Evolutionary conservation across 805 yeast genomes (phyloP).

Genomic region (Candida andamanensis): DNA sequence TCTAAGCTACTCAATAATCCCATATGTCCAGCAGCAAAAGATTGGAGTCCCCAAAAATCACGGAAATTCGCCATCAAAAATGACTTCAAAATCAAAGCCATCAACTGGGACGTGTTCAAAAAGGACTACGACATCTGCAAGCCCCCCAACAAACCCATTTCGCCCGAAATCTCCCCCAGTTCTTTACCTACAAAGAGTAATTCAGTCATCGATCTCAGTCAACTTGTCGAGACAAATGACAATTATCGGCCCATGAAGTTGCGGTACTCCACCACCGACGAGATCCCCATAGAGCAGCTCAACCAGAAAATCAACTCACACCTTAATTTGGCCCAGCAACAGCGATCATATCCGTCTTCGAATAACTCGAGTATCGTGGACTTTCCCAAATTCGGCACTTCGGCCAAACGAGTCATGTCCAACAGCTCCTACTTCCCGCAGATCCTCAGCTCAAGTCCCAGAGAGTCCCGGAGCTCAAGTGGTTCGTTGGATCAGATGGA

Average conservation of each 20-base stretch:
- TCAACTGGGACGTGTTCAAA: slow-evolving; percentile 35
- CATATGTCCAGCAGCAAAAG: slow-evolving; percentile 35
- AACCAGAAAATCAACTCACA: slow-evolving; percentile 40
- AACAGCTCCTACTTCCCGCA: slow-evolving; percentile 23
- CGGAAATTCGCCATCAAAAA: slow-evolving; percentile 24
- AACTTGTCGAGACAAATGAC: slow-evolving; percentile 28
- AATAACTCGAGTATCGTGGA: slow-evolving; percentile 12
- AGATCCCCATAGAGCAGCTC: slow-evolving; percentile 33
- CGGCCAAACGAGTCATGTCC: slow-evolving; percentile 7
- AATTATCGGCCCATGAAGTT: slow-evolving; percentile 36
- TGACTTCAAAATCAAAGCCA: slow-evolving; percentile 31
- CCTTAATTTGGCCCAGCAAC: slow-evolving; percentile 20
- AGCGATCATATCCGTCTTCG: slow-evolving; percentile 13
- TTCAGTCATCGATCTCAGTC: slow-evolving; percentile 36
- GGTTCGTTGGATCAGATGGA: slow-evolving; percentile 7
- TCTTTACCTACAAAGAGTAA: slow-evolving; percentile 38
- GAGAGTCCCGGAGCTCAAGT: neutral
- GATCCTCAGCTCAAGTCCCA: slow-evolving; percentile 1
- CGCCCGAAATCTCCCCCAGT: slow-evolving; percentile 40
- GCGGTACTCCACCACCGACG: slow-evolving; percentile 32
- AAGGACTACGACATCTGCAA: slow-evolving; percentile 23
- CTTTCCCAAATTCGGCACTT: slow-evolving; percentile 13
- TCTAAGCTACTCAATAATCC: slow-evolving; percentile 17
- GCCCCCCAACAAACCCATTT: slow-evolving; percentile 30
- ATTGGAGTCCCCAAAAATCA: slow-evolving; percentile 31